Evolutionary conservation across 371 early-diverging fungal species (phyloP).

Genomic region (Mucor irregularis): DNA sequence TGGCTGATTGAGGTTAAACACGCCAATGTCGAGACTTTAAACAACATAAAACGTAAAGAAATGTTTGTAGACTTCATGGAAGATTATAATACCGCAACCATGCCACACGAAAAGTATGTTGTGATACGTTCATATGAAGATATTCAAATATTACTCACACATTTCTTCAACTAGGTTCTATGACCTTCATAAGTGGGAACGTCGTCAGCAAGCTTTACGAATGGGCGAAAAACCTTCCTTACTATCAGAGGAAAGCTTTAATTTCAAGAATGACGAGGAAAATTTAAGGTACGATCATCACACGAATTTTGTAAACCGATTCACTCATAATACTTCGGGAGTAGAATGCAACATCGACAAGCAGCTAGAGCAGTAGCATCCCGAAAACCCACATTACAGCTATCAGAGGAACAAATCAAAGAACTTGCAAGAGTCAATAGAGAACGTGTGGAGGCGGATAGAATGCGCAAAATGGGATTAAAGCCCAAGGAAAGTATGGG

Average conservation of each 20-base stretch:
- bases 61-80: conserved; percentile 74
- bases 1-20: conserved; percentile 77
- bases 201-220: conserved; percentile 54
- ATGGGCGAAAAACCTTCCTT: conserved; percentile 52
- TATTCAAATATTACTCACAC: conserved; percentile 13
- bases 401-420: conserved; percentile 61
- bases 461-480: conserved; percentile 67
- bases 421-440: conserved; percentile 64
- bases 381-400: conserved; percentile 30
- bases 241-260: conserved; percentile 15
- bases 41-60: conserved; percentile 58
- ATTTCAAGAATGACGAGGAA: conserved; percentile 52
- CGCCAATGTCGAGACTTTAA: conserved; percentile 56
- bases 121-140: neutral
- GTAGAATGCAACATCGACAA: conserved; percentile 31
- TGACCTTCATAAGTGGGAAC: conserved; percentile 59
- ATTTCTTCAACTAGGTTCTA: conserved; percentile 50
- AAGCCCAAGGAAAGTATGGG: conserved; percentile 52
- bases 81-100: conserved; percentile 76
- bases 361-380: conserved; percentile 25
- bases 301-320: neutral
- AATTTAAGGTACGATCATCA: conserved; percentile 31
- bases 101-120: conserved; percentile 67
- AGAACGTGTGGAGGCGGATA: conserved; percentile 69
- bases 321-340: neutral